These are phyloP conservation scores for Penicillium ochrochloron DNA, from an alignment of 495 filamentous ascomycete species.

Conservation along the genomic window DNA sequence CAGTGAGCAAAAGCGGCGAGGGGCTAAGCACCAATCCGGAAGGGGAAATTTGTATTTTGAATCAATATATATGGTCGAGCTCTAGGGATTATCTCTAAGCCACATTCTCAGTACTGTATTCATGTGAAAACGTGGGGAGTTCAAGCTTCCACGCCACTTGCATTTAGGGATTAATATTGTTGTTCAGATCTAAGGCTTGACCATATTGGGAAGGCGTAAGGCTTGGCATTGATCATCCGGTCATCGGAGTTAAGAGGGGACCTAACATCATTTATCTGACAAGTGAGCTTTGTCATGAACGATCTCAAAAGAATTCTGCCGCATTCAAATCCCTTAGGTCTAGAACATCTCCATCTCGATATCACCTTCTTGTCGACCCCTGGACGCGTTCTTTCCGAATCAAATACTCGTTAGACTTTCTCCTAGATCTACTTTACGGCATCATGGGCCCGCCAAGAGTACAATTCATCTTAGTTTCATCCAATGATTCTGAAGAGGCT, in stretches of 20 bases:
- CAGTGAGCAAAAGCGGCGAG: too few species aligned
- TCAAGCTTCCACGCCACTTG: neutral
- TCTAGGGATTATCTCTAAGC: neutral
- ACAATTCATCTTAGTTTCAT: constrained; percentile 14
- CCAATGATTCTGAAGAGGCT: neutral
- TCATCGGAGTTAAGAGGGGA: neutral
- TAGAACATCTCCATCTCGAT: neutral
- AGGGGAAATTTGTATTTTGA: neutral
- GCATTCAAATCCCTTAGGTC: neutral
- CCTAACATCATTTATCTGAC: neutral
- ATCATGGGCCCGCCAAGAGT: constrained; percentile 10
- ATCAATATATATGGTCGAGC: neutral
- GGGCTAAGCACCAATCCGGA: too few species aligned
- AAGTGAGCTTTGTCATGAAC: neutral
- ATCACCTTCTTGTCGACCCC: neutral
- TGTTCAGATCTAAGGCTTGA: neutral
- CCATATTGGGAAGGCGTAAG: constrained; percentile 16
- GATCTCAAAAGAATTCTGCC: neutral
- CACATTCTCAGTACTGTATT: neutral
- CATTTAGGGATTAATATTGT: too few species aligned
- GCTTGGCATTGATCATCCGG: constrained; percentile 13
- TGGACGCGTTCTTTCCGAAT: neutral
- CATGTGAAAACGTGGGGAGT: neutral
- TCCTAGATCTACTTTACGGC: neutral
- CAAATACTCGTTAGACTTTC: neutral